Conservation (phyloP, 108 stramenopile species). For the Schizochytrium sp. region DNA sequence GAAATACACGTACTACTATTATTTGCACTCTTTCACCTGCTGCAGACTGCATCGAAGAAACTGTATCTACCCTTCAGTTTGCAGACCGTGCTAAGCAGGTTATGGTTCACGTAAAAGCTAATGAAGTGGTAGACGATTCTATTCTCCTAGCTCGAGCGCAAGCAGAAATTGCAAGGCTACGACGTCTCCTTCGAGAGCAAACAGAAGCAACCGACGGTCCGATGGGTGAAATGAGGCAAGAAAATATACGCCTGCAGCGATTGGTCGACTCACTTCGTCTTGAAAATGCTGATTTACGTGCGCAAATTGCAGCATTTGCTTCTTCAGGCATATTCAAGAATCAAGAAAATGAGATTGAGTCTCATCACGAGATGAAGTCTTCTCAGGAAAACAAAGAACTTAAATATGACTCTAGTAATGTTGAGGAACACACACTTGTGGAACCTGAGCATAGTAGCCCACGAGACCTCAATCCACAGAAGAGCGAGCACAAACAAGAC, state of each 20-base stretch:
- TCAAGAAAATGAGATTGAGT: background rate
- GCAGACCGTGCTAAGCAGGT: constrained; percentile 75
- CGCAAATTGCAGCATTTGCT: background rate
- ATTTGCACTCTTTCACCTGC: constrained; percentile 76
- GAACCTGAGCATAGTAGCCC: no score
- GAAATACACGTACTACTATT: constrained; percentile 77
- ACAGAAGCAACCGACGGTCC: background rate
- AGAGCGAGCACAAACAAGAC: no score
- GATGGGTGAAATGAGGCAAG: background rate
- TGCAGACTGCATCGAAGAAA: constrained; percentile 74
- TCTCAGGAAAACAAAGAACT: no score
- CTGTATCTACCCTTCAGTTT: constrained; percentile 75
- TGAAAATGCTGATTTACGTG: background rate
- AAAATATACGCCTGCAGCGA: background rate
- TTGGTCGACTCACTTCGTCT: background rate
- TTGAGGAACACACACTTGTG: no score
- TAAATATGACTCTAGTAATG: no score
- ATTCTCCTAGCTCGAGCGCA: constrained; percentile 60
- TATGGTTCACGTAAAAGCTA: constrained; percentile 69
- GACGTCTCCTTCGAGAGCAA: constrained; percentile 35
- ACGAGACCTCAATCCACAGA: no score
- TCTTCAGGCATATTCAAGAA: background rate
- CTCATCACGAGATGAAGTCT: no score
- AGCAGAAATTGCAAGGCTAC: constrained; percentile 63
- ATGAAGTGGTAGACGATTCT: constrained; percentile 67